Conservation (phyloP, 192 early-diverging fungal genomes). For the Phycomyces blakesleeanus region DNA sequence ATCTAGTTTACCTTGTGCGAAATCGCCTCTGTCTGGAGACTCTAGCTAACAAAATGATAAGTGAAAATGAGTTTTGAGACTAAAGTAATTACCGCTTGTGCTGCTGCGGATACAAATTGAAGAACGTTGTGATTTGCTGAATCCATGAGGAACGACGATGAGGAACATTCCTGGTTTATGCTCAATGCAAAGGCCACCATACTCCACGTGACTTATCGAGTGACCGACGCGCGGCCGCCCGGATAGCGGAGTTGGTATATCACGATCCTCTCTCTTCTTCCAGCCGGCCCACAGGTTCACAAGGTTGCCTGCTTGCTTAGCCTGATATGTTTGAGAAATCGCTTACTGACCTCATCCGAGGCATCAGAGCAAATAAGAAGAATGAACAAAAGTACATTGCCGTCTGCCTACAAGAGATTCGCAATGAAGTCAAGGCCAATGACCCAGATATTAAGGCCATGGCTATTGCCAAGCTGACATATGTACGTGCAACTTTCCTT, state of each 20-base stretch:
- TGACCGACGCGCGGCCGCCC: slow-evolving; percentile 1
- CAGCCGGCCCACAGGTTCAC: background rate
- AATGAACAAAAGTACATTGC: slow-evolving; percentile 87
- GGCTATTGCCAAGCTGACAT: slow-evolving; percentile 85
- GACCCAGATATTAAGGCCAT: slow-evolving; percentile 83
- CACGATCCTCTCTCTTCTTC: background rate
- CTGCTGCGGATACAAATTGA: slow-evolving; percentile 38
- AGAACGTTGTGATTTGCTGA: slow-evolving; percentile 29
- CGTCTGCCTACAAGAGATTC: slow-evolving; percentile 84
- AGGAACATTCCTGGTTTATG: background rate
- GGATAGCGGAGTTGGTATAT: background rate
- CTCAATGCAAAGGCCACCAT: background rate
- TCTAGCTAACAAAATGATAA: background rate
- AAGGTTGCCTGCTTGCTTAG: background rate
- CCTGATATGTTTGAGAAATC: slow-evolving; percentile 69
- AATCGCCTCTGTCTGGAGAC: background rate
- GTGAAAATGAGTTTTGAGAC: background rate
- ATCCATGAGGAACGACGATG: slow-evolving; percentile 21
- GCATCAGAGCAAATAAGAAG: slow-evolving; percentile 86
- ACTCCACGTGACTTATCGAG: background rate
- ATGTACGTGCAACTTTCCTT: slow-evolving; percentile 44
- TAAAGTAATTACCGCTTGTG: slow-evolving; percentile 16
- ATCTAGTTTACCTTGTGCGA: background rate
- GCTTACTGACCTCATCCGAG: slow-evolving; percentile 91
- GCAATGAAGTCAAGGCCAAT: slow-evolving; percentile 77